phyloP scores from a whole-genome alignment of 2,329 filamentous ascomycete genomes.

The Fusarium odoratissimum region DNA sequence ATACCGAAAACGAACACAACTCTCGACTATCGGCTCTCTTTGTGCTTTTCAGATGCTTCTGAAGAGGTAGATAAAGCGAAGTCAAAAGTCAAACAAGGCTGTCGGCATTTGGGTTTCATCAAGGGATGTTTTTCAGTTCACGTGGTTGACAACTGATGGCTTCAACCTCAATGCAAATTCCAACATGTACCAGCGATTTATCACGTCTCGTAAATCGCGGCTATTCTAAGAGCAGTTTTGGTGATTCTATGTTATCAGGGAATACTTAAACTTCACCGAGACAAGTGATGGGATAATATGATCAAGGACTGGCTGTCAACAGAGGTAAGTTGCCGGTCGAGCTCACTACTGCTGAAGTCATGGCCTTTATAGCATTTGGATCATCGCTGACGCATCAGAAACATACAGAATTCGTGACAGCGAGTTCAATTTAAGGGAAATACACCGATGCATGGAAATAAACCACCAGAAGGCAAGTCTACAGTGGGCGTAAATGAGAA shows the following conservation, averaged over 20 bases:
- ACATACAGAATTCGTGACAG: background rate
- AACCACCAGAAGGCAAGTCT: background rate
- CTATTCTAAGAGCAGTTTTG: background rate
- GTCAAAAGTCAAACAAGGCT: background rate
- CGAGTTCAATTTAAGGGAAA: background rate
- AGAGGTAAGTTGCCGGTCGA: background rate
- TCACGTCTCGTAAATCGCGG: background rate
- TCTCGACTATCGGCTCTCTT: background rate
- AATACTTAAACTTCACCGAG: background rate
- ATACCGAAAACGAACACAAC: background rate
- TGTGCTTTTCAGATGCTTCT: background rate
- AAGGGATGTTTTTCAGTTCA: background rate
- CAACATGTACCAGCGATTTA: background rate
- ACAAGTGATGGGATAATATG: background rate
- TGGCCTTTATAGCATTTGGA: background rate
- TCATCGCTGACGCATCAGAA: background rate
- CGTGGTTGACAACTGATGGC: background rate
- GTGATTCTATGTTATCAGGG: background rate
- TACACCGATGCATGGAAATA: background rate
- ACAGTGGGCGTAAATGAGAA: background rate
- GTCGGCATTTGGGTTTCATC: background rate
- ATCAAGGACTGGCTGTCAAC: background rate
- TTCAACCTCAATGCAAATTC: background rate
- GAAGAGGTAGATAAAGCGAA: background rate
- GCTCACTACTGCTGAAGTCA: background rate